A percentile compares a stretch with the other conserved stretches of the same genome.
Evolutionary conservation across 2,329 filamentous ascomycete genomes (phyloP).

Genomic region (Sporothrix globosa): DNA sequence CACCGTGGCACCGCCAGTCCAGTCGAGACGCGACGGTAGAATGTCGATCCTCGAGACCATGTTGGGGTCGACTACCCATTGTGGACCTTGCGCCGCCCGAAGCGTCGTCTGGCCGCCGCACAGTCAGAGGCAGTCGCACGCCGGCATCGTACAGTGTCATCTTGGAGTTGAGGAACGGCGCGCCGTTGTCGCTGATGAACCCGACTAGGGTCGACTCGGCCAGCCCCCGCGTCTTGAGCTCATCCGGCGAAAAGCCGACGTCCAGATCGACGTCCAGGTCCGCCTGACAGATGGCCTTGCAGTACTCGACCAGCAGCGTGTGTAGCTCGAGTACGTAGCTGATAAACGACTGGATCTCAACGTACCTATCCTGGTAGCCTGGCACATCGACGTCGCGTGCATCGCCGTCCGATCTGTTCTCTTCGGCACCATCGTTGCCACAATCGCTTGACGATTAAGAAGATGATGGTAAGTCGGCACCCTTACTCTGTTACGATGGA

Average conservation of each 20-base stretch:
- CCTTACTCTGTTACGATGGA: background rate
- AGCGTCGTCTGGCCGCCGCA: too few relatives aligned
- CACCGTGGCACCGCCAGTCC: constrained; percentile 39
- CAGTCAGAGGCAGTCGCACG: too few relatives aligned
- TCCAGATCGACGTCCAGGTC: constrained; percentile 51
- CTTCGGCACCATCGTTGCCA: constrained; percentile 47
- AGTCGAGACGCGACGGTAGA: constrained; percentile 51
- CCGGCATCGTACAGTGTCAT: too few relatives aligned
- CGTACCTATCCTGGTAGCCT: constrained; percentile 41
- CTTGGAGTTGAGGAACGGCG: too few relatives aligned
- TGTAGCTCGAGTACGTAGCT: constrained; percentile 48
- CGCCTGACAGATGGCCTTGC: constrained; percentile 47
- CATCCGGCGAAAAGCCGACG: constrained; percentile 47
- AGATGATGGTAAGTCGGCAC: constrained; percentile 29
- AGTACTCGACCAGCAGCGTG: constrained; percentile 50
- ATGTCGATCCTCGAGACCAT: constrained; percentile 53
- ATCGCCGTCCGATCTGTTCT: constrained; percentile 27
- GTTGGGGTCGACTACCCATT: too few relatives aligned
- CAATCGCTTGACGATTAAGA: constrained; percentile 47
- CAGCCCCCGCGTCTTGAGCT: constrained; percentile 43
- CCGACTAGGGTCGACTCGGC: constrained; percentile 48
- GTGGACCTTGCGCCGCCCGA: too few relatives aligned
- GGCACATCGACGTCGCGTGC: constrained; percentile 37
- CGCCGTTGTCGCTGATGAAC: constrained; percentile 54
- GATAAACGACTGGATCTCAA: constrained; percentile 49